Evolutionary conservation across 148 eudicot species (phyloP), one percentile per base, ranked within the genome.

Genomic region (Fagopyrum tataricum): DNA sequence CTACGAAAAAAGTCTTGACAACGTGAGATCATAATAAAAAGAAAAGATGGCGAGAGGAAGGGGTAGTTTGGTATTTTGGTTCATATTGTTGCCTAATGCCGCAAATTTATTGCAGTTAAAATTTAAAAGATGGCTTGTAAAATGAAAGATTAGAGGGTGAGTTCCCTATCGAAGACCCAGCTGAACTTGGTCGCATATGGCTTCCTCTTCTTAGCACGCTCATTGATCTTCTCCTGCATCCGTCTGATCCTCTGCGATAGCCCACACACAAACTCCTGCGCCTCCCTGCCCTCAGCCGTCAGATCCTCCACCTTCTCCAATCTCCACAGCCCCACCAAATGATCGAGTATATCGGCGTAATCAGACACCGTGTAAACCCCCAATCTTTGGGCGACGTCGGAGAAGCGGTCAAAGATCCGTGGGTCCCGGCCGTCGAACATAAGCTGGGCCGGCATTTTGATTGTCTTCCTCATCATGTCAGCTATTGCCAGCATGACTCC

Each of bases 341-440:
- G 69, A 64, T 79, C 85, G 48, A 79, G 20, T 24, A 82, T 82
- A 14, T 77, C 80, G 0, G 80, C 82, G 6, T 82, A 82, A 58
- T 82, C 85, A 5, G 40, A 6, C 3, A 76, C 80, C 4, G 85
- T 82, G 72, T 82, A 82, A 0, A 82, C 80, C 47, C 85, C 80
- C 0, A 79, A 48, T 23, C 82, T 67, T 53, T 82, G 78, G 0
- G 82, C 80, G 48, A 82, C 79, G 17, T 80, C 76, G 2, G 78
- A 47, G 53, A 53, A 82, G 70, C 79, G 76, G 1, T 77, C 80
- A 23, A 82, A 82, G 4, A 79, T 49, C 7, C 18, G 55, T 0
- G 73, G 67, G 73, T 82, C 82, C 5, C 47, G 43, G 1, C 85
- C 85, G n/a, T 82, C 82, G 58, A 55, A 51, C 85, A 79, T 82